These are phyloP conservation scores for Blastomyces percursus DNA, from an alignment of 2,329 filamentous ascomycete genomes.

Conservation along the genomic window DNA sequence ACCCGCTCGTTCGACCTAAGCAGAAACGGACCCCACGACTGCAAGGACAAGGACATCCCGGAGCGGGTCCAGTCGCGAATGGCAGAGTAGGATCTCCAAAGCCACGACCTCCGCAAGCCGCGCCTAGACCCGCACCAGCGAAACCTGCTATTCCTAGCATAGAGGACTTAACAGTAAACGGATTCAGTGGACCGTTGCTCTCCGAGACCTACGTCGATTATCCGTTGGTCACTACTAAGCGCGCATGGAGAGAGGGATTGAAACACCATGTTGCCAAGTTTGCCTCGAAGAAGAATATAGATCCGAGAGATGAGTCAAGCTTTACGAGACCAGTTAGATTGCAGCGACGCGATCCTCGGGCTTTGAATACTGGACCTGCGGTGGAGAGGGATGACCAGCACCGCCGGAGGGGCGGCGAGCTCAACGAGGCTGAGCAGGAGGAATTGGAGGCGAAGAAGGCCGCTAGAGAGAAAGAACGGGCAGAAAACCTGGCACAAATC, in stretches of 20 bases:
- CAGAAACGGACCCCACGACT: conserved; percentile 29
- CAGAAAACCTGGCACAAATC: conserved; percentile 83
- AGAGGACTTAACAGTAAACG: conserved; percentile 29
- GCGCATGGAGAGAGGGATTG: conserved; percentile 63
- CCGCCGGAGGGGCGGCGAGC: conserved; percentile 40
- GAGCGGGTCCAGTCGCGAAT: conserved; percentile 12
- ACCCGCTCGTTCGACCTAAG: conserved; percentile 56
- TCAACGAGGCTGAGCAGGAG: conserved; percentile 57
- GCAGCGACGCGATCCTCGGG: conserved; percentile 76
- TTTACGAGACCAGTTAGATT: conserved; percentile 82
- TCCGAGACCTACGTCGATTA: conserved; percentile 41
- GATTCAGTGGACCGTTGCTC: conserved; percentile 34
- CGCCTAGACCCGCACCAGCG: conserved; percentile 9
- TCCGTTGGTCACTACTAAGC: conserved; percentile 74
- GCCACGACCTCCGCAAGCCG: conserved; percentile 12
- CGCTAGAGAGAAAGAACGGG: conserved; percentile 74
- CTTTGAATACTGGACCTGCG: conserved; percentile 41
- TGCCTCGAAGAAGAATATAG: conserved; percentile 50
- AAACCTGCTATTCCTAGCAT: conserved; percentile 15
- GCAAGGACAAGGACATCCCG: conserved; percentile 6
- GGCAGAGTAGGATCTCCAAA: conserved; percentile 13
- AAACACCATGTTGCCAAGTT: conserved; percentile 85
- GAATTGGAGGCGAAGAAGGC: conserved; percentile 50
- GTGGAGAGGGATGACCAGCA: conserved; percentile 38
- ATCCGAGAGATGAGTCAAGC: conserved; percentile 63